Conservation (phyloP, 164 flowering plant genomes). For the Cinnamomum micranthum region DNA sequence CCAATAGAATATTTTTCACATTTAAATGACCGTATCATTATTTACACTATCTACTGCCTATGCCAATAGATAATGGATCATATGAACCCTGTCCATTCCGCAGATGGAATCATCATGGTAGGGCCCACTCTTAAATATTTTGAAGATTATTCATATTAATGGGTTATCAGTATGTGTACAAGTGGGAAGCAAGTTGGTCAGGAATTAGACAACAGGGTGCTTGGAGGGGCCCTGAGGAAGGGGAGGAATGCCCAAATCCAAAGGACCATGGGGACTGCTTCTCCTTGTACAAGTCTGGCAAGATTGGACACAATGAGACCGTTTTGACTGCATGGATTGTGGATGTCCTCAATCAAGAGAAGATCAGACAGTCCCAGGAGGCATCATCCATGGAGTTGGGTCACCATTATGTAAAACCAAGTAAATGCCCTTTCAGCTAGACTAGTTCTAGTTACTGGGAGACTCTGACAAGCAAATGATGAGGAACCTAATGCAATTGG, state of each 20-base stretch:
- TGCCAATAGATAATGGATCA: too few species aligned
- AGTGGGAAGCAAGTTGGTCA: slow-evolving; percentile 22
- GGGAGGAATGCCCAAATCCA: slow-evolving; percentile 40
- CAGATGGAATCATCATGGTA: too few species aligned
- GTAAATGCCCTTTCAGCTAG: slow-evolving; percentile 1
- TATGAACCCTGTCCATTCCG: too few species aligned
- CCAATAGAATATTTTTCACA: too few species aligned
- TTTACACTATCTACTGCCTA: too few species aligned
- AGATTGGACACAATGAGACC: slow-evolving; percentile 54
- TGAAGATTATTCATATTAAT: too few species aligned
- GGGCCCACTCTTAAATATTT: too few species aligned
- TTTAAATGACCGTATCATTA: too few species aligned
- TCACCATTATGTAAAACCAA: too few species aligned
- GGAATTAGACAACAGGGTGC: slow-evolving; percentile 71
- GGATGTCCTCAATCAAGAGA: slow-evolving; percentile 42
- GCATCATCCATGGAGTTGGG: neutral
- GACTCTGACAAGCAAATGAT: too few species aligned
- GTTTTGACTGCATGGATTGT: slow-evolving; percentile 52
- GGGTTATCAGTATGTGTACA: slow-evolving; percentile 44
- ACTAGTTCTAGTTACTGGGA: too few species aligned
- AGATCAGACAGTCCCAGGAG: slow-evolving; percentile 12
- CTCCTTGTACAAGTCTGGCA: slow-evolving; percentile 44
- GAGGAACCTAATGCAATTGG: too few species aligned
- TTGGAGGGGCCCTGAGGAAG: slow-evolving; percentile 62
- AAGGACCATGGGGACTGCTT: slow-evolving; percentile 51